Evolutionary conservation across 305 asterid species (phyloP).

Genomic region (Fraxinus paxiana): DNA sequence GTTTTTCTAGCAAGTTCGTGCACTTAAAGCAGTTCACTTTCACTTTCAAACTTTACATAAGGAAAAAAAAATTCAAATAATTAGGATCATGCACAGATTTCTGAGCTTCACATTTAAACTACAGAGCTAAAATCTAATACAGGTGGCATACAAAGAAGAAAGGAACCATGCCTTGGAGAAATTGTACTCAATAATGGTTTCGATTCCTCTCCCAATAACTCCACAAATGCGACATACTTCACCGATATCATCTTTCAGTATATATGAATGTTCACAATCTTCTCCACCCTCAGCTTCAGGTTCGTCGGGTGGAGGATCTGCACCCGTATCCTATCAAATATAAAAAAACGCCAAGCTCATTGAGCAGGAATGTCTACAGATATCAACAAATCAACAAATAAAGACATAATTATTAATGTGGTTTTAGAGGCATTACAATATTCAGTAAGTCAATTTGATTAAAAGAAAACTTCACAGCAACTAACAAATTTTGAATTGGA

Average conservation of each 20-base stretch:
- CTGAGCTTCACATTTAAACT: conserved; percentile 16
- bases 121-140: conserved; percentile 15
- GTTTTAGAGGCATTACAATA: not conserved
- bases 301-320: conserved; percentile 39
- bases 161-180: conserved; percentile 62
- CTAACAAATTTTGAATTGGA: not conserved
- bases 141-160: conserved; percentile 15
- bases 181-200: conserved; percentile 80
- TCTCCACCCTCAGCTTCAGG: conserved; percentile 47
- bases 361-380: conserved; percentile 7
- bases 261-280: conserved; percentile 82
- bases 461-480: conserved; percentile 3
- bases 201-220: conserved; percentile 77
- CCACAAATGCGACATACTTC: conserved; percentile 95
- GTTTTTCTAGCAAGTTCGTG: conserved; percentile 11
- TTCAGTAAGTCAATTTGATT: not conserved
- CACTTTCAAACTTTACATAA: not conserved
- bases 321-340: conserved; percentile 50
- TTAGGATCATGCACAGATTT: conserved; percentile 13
- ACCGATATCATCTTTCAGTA: conserved; percentile 89
- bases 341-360: conserved; percentile 18
- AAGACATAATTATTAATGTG: not conserved
- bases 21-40: not conserved
- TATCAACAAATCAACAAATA: conserved; percentile 13
- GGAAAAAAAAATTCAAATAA: conserved; percentile 12